These are phyloP conservation scores for Gossypium australe DNA, from an alignment of 345 rosid genomes.

Conservation along the genomic window DNA sequence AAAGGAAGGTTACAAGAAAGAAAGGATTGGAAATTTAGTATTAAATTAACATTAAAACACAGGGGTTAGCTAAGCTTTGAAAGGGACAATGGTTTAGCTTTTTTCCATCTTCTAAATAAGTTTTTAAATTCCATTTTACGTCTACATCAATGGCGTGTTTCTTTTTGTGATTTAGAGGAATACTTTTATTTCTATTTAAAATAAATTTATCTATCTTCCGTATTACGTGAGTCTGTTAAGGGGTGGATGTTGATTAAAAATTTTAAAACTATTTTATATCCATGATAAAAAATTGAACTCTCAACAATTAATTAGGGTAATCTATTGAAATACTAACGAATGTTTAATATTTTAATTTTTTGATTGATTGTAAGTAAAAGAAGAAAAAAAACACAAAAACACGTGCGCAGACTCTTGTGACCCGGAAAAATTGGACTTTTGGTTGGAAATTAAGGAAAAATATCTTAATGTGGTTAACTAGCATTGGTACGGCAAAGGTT, in stretches of 20 bases:
- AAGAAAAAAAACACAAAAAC: not conserved
- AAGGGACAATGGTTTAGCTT: not conserved
- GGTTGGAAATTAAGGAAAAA: not conserved
- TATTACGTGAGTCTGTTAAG: too few relatives aligned
- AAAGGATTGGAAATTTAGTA: too few relatives aligned
- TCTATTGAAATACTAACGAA: too few relatives aligned
- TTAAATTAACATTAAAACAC: too few relatives aligned
- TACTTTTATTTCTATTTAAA: too few relatives aligned
- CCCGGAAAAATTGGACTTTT: not conserved
- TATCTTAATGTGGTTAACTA: not conserved
- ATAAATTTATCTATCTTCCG: too few relatives aligned
- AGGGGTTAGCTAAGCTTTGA: not conserved
- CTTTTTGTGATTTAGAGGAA: too few relatives aligned
- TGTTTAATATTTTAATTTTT: not conserved
- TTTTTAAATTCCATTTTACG: too few relatives aligned
- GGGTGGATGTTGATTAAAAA: rapidly evolving
- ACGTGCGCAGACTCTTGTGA: constrained; percentile 16
- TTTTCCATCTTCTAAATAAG: too few relatives aligned
- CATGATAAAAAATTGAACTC: rapidly evolving
- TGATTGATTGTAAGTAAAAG: not conserved
- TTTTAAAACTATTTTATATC: too few relatives aligned
- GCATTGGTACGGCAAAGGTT: not conserved
- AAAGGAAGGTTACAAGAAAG: not conserved
- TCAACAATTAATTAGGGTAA: too few relatives aligned
- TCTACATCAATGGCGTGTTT: too few relatives aligned